Evolutionary conservation across 305 asterid genomes (phyloP).

Genomic region (Fraxinus platypoda): DNA sequence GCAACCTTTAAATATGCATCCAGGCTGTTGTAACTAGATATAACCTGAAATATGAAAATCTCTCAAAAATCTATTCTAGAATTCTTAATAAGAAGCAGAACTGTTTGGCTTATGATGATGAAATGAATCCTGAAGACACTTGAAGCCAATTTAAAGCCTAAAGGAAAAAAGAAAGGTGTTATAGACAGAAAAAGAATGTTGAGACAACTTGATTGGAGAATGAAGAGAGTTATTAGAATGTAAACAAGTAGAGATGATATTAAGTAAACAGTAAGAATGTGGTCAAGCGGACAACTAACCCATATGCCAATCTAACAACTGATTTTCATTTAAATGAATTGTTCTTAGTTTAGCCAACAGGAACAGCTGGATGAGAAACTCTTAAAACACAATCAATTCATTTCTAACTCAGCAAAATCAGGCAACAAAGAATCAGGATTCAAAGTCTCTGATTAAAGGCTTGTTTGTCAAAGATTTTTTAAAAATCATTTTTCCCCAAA

Average conservation of each 20-base stretch:
- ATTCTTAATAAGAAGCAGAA: constrained; percentile 18
- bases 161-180: constrained; percentile 14
- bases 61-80: constrained; percentile 14
- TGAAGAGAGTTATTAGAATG: constrained; percentile 13
- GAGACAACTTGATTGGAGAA: constrained; percentile 14
- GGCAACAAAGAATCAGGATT: constrained; percentile 6
- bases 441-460: constrained; percentile 12
- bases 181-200: neutral
- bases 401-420: neutral
- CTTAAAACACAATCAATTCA: neutral
- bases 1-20: constrained; percentile 60
- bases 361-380: neutral
- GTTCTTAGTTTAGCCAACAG: neutral
- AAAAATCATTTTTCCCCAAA: neutral
- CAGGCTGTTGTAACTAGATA: constrained; percentile 48
- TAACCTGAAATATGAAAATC: constrained; percentile 56
- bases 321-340: neutral
- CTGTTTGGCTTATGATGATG: constrained; percentile 14
- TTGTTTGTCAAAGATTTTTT: neutral
- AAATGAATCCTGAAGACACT: constrained; percentile 15
- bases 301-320: neutral
- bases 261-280: neutral
- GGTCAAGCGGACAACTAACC: neutral
- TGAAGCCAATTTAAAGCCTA: constrained; percentile 4
- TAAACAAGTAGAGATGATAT: neutral